Evolutionary conservation across 179 eudicot species (phyloP), one percentile per base, ranked within the genome.

Genomic region (Silene vulgaris): DNA sequence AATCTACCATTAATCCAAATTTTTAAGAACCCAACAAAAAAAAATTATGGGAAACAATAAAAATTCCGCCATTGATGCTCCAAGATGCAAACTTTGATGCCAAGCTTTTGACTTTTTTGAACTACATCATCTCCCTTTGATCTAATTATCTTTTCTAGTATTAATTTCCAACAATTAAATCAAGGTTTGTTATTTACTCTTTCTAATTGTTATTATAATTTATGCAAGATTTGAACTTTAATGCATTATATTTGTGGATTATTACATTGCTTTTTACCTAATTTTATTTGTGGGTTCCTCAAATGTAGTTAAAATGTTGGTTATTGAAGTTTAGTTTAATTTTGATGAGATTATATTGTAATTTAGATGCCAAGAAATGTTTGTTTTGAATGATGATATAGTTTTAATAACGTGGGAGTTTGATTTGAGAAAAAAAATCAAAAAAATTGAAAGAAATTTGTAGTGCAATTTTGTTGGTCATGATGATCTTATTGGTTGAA

Each of bases 41-140:
- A 20, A 17, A 68, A 45, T 4, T 2, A 48, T 45, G 35, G 74
- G 21, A 9, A 9, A 19, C 16, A n/a, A 21, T 62, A 7, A 4
- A 43, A 72, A 29, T 72, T 32, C 65, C 29, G 3, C 32, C 63
- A 77, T 77, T 77, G 61, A 64, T 77, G 76, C 69, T 56, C 20
- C 65, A 70, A 76, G 60, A 14, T 5, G 52, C 29, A 40, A 29
- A 7, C 28, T 19, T 45, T 45, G 21, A 28, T 14, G 26, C 57
- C 57, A 69, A 69, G 8, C 16, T 17, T 69, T 69, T 35, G 73
- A 69, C 73, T 52, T 71, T 48, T 50, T 32, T 13, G n/a, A 30
- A 19, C 14, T 20, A 14, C 8, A 9, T 50, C 32, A 45, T 69
- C 35, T 71, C 74, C 74, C 74, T 21, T 69, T 69, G 72, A 69